Percentiles rank a stretch among this genome's conserved stretches.
These are phyloP conservation scores for Talaromyces sp. DNA, from an alignment of 2,329 filamentous ascomycete species.

Conservation along the genomic window DNA sequence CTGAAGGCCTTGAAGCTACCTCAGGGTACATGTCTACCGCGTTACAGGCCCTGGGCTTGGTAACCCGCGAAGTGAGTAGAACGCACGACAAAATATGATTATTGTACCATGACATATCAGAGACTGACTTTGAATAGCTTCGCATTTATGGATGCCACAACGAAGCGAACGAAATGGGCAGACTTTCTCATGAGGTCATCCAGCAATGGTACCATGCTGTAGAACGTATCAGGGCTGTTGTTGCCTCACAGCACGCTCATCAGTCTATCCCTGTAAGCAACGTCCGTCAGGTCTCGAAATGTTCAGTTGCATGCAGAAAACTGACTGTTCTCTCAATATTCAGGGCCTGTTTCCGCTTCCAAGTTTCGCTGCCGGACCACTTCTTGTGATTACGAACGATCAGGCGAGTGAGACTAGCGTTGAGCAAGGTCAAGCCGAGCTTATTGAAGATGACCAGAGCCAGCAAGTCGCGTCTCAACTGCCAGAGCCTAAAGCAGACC, in stretches of 20 bases:
- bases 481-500: not conserved
- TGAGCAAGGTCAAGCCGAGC: not conserved
- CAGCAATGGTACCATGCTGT: conserved; percentile 25
- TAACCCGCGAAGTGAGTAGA: not conserved
- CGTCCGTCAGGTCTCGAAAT: not conserved
- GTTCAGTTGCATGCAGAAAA: not conserved
- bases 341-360: not conserved
- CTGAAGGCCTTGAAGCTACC: not conserved
- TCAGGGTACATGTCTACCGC: not conserved
- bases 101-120: not conserved
- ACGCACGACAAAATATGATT: not conserved
- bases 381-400: not conserved
- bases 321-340: not conserved
- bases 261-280: not conserved
- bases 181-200: conserved; percentile 24
- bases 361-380: not conserved
- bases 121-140: conserved; percentile 11
- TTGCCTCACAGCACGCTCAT: not conserved
- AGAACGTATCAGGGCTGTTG: conserved; percentile 20
- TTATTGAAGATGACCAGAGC: not conserved
- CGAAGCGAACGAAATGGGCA: conserved; percentile 27
- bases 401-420: not conserved
- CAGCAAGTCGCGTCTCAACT: not conserved
- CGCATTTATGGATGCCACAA: not conserved
- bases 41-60: not conserved